These are phyloP conservation scores for Aspergillus niger DNA, from an alignment of 2,329 filamentous ascomycete species.

Conservation along the genomic window DNA sequence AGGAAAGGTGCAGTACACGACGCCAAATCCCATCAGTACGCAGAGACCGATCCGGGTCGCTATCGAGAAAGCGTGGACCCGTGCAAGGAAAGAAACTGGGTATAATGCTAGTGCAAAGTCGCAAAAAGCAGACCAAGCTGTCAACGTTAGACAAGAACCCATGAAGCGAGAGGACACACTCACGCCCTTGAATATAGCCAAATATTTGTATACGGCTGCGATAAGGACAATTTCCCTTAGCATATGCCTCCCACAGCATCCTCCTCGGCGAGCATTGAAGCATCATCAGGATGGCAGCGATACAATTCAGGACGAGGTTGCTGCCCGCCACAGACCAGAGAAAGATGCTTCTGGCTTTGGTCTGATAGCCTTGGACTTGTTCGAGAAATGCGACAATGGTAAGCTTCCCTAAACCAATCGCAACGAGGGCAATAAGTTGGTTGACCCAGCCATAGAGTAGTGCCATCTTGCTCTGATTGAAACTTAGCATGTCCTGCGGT, in stretches of 20 bases:
- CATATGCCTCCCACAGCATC: conserved; percentile 19
- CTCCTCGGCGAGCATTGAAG: background rate
- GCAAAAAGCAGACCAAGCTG: conserved; percentile 22
- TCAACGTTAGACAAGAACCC: background rate
- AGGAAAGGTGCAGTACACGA: conserved; percentile 13
- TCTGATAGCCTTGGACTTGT: conserved; percentile 26
- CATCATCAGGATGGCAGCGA: conserved; percentile 1
- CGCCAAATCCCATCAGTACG: conserved; percentile 30
- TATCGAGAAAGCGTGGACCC: conserved; percentile 21
- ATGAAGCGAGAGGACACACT: conserved; percentile 5
- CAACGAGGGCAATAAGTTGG: conserved; percentile 21
- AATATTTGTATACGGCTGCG: conserved; percentile 16
- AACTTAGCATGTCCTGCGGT: conserved; percentile 3
- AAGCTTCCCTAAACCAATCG: conserved; percentile 20
- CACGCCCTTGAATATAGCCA: conserved; percentile 26
- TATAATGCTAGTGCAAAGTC: conserved; percentile 30
- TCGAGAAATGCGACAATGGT: conserved; percentile 24
- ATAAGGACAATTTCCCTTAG: conserved; percentile 18
- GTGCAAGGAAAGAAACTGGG: conserved; percentile 27
- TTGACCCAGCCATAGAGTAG: conserved; percentile 27
- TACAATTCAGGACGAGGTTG: conserved; percentile 1
- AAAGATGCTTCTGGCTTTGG: background rate
- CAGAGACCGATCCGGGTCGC: conserved; percentile 29
- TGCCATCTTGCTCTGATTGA: conserved; percentile 3
- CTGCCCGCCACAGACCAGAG: conserved; percentile 1